Percentiles rank a stretch among this genome's conserved stretches.
These are phyloP conservation scores for Yamadazyma scolyti DNA, from an alignment of 805 yeast species.

Conservation along the genomic window DNA sequence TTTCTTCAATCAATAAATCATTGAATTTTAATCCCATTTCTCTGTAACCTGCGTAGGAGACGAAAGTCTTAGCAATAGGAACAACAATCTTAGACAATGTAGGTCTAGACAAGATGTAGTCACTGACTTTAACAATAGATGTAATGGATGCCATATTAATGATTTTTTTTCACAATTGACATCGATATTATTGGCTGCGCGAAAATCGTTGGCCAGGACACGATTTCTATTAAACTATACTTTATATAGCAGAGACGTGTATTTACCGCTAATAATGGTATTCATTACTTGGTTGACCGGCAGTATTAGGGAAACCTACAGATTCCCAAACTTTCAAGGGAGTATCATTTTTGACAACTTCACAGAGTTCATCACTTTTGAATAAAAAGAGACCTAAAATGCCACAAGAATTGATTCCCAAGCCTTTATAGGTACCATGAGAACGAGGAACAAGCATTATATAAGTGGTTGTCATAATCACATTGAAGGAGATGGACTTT, in stretches of 20 bases:
- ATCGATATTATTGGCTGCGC: conserved; percentile 22
- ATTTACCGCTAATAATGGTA: conserved; percentile 39
- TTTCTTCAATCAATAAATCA: conserved; percentile 86
- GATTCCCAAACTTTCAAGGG: conserved; percentile 52
- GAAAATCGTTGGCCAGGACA: conserved; percentile 8
- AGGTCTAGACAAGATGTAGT: conserved; percentile 79
- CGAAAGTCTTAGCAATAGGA: conserved; percentile 76
- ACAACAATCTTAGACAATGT: conserved; percentile 67
- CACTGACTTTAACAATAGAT: conserved; percentile 68
- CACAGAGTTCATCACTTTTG: conserved; percentile 55
- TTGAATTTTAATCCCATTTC: conserved; percentile 87
- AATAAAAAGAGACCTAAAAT: conserved; percentile 75
- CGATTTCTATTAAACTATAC: conserved; percentile 3
- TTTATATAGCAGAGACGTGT: not conserved
- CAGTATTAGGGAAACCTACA: conserved; percentile 64
- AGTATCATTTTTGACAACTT: conserved; percentile 45
- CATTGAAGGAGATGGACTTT: conserved; percentile 66
- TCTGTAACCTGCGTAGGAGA: conserved; percentile 85
- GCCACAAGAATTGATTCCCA: conserved; percentile 80
- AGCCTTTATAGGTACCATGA: conserved; percentile 45
- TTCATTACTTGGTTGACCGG: conserved; percentile 55
- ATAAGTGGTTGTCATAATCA: conserved; percentile 78
- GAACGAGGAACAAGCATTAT: conserved; percentile 84
- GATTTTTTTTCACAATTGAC: conserved; percentile 2
- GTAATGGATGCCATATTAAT: conserved; percentile 54